Evolutionary conservation across 2,329 filamentous ascomycete genomes (phyloP).

Genomic region (Didymella exigua): DNA sequence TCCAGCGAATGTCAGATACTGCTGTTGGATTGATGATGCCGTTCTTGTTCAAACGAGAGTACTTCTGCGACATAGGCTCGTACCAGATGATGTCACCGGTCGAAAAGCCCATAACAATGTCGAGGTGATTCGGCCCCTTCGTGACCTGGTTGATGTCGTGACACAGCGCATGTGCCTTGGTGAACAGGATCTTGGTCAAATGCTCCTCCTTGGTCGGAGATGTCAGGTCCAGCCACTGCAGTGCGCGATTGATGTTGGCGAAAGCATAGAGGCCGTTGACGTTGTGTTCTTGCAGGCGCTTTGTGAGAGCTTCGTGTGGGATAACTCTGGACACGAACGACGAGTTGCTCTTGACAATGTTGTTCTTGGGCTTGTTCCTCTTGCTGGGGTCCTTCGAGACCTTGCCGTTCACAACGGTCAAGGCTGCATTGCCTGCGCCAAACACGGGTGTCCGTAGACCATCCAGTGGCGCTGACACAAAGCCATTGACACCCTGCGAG

Average conservation of each 20-base stretch:
- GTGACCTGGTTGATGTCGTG: constrained; percentile 89
- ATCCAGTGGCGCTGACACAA: constrained; percentile 37
- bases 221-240: constrained; percentile 93
- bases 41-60: constrained; percentile 95
- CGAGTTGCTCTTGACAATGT: constrained; percentile 97
- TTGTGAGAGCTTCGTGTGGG: constrained; percentile 78
- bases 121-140: constrained; percentile 79
- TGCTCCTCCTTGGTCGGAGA: constrained; percentile 82
- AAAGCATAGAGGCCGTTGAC: constrained; percentile 85
- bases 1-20: constrained; percentile 87
- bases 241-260: constrained; percentile 92
- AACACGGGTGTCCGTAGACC: constrained; percentile 66
- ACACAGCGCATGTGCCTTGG: constrained; percentile 91
- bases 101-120: constrained; percentile 94
- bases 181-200: constrained; percentile 94
- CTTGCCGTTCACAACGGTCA: constrained; percentile 66
- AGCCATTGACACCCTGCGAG: constrained; percentile 50
- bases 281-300: constrained; percentile 78
- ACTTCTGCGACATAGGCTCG: constrained; percentile 94
- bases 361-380: constrained; percentile 93
- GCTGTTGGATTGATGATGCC: constrained; percentile 86
- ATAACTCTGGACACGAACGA: constrained; percentile 98
- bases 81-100: constrained; percentile 98
- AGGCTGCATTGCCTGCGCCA: constrained; percentile 80
- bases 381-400: constrained; percentile 72